Evolutionary conservation across 192 early-diverging fungal genomes (phyloP), one percentile per base, ranked within the genome.

Genomic region (Phycomyces blakesleeanus): DNA sequence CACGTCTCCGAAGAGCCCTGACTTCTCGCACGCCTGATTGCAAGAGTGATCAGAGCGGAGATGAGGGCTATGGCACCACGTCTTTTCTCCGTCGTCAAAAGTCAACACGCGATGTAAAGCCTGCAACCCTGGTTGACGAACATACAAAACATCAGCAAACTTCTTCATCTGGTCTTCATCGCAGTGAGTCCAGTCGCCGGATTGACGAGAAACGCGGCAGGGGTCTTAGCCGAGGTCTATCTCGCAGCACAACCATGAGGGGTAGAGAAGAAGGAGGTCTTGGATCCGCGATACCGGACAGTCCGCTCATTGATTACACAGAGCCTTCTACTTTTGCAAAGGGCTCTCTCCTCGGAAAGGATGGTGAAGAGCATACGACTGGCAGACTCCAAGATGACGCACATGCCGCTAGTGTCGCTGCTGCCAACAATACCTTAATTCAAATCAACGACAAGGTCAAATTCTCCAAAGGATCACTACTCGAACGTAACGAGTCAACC

Each of bases 391-490:
- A 50, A 0, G 59, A 50, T n/a, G 57, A 59, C 0, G 52, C 21
- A 3, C 12, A 54, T 54, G 26, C 24, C 20, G 10, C 20, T 27
- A 29, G 29, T 21, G 18, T 16, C 29, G 16, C 55, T 34, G 29
- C 29, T 5, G 2, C 29, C 29, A 42, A 63, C 54, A 22, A 34
- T 50, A 69, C 59, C n/a, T 49, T 69, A 20, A 69, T 69, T 10
- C 59, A 69, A 37, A 50, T 69, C 11, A 59, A 69, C 24, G 60
- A 69, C 18, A 38, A 52, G 3, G 16, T 61, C 9, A 44, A 54
- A 3, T 69, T 69, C 25, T 37, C 59, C 20, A 69, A 69, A 41
- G 67, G 67, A 0, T 69, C 67, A 0, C 50, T 69, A 41, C 21
- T 69, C 8, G 60, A 69, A 8, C 42, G 56, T 18, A 57, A 57